Percentiles rank a stretch among this genome's conserved stretches.
Evolutionary conservation across 345 rosid genomes (phyloP).

Genomic region (Acer campestre): DNA sequence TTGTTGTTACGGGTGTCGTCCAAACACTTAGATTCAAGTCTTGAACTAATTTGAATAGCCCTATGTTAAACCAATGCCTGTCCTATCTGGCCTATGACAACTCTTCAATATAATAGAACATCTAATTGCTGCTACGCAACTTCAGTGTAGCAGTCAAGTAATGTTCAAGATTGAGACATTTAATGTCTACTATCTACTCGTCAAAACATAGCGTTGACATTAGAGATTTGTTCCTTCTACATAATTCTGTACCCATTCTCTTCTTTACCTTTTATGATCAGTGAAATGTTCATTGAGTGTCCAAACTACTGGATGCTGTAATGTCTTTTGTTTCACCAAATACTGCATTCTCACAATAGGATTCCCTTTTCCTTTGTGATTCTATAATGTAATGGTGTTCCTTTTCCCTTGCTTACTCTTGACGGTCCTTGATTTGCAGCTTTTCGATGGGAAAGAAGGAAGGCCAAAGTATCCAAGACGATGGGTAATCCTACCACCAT

Average conservation of each 20-base stretch:
- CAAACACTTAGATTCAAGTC: background rate
- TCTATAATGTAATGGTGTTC: background rate
- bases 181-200: background rate
- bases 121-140: background rate
- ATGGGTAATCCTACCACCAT: constrained; percentile 56
- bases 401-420: background rate
- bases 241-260: background rate
- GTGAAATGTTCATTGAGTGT: background rate
- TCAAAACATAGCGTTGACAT: background rate
- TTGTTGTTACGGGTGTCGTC: too few relatives aligned
- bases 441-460: constrained; percentile 58
- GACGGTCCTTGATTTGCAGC: constrained; percentile 27
- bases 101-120: background rate
- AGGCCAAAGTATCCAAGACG: constrained; percentile 53
- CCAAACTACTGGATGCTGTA: background rate
- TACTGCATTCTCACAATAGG: background rate
- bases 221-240: background rate
- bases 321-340: background rate
- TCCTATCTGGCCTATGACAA: background rate
- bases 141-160: background rate
- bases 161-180: background rate
- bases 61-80: background rate
- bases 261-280: background rate
- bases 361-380: background rate
- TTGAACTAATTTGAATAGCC: too few relatives aligned